These are phyloP conservation scores for Immersiella caudata DNA, from an alignment of 495 filamentous ascomycete genomes.

Conservation along the genomic window DNA sequence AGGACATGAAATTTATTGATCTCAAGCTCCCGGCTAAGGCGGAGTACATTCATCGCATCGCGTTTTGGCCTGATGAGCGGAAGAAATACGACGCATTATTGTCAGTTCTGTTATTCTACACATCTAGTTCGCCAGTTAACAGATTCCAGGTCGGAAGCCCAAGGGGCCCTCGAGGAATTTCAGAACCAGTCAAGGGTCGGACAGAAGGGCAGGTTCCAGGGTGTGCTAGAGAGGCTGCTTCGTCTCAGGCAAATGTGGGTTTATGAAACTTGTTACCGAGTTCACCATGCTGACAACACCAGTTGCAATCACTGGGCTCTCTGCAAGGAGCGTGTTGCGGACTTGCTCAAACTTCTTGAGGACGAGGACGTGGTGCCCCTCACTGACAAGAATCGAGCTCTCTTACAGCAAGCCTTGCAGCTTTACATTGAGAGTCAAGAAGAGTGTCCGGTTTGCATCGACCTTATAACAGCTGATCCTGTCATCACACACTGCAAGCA, in stretches of 20 bases:
- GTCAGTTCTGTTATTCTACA: constrained; percentile 36
- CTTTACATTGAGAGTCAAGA: constrained; percentile 81
- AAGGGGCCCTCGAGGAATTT: constrained; percentile 67
- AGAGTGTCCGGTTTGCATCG: constrained; percentile 82
- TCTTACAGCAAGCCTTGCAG: constrained; percentile 77
- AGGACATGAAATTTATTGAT: constrained; percentile 90
- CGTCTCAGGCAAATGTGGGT: constrained; percentile 72
- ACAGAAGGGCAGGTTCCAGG: constrained; percentile 53
- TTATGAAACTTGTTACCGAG: too few relatives aligned
- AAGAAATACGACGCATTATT: constrained; percentile 80
- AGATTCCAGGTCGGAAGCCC: constrained; percentile 65
- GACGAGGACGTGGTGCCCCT: constrained; percentile 67
- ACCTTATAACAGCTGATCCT: constrained; percentile 64
- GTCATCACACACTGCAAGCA: constrained; percentile 91
- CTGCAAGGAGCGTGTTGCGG: constrained; percentile 71
- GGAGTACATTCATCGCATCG: constrained; percentile 78
- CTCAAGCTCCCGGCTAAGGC: constrained; percentile 76
- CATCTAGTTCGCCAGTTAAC: constrained; percentile 19
- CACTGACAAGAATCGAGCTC: constrained; percentile 70
- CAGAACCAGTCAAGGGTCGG: constrained; percentile 45
- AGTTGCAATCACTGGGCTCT: constrained; percentile 82
- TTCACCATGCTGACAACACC: constrained; percentile 13
- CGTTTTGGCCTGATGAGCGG: constrained; percentile 73
- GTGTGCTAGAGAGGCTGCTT: constrained; percentile 77
- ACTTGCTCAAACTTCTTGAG: constrained; percentile 68